Percentiles rank a stretch among this genome's conserved stretches.
Conservation (phyloP, 208 protist genomes). For the Leishmania aethiopica region DNA sequence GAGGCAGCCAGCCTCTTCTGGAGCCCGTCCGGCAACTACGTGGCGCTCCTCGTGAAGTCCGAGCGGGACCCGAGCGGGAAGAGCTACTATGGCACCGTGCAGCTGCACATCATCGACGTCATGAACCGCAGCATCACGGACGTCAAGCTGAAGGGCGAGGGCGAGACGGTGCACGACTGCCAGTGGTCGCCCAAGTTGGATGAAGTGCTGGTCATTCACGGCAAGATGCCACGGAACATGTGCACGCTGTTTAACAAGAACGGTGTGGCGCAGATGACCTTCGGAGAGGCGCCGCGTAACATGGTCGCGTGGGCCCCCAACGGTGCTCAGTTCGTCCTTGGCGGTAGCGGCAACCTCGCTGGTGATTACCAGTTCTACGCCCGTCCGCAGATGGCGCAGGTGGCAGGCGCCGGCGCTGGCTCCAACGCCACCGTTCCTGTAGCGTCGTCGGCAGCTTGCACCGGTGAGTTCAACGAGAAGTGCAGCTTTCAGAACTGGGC, state of each 20-base stretch:
- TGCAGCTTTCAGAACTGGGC: constrained; percentile 84
- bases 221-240: constrained; percentile 90
- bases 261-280: constrained; percentile 81
- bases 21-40: constrained; percentile 65
- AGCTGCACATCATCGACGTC: constrained; percentile 82
- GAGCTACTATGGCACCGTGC: constrained; percentile 91
- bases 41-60: constrained; percentile 77
- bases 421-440: constrained; percentile 6
- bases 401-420: not conserved
- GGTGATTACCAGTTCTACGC: constrained; percentile 87
- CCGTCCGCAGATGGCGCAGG: constrained; percentile 19
- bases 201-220: constrained; percentile 90
- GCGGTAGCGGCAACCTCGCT: constrained; percentile 87
- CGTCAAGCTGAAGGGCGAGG: constrained; percentile 68
- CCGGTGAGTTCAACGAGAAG: constrained; percentile 86
- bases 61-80: constrained; percentile 83
- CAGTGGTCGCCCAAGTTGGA: constrained; percentile 75
- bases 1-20: constrained; percentile 70
- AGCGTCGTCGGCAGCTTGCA: constrained; percentile 35
- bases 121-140: constrained; percentile 53
- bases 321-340: constrained; percentile 71
- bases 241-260: constrained; percentile 84
- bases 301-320: constrained; percentile 78
- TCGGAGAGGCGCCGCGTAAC: constrained; percentile 88
- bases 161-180: constrained; percentile 89